Evolutionary conservation across 2,329 filamentous ascomycete genomes (phyloP), one percentile per base, ranked within the genome.

Genomic region (Cordyceps javanica): DNA sequence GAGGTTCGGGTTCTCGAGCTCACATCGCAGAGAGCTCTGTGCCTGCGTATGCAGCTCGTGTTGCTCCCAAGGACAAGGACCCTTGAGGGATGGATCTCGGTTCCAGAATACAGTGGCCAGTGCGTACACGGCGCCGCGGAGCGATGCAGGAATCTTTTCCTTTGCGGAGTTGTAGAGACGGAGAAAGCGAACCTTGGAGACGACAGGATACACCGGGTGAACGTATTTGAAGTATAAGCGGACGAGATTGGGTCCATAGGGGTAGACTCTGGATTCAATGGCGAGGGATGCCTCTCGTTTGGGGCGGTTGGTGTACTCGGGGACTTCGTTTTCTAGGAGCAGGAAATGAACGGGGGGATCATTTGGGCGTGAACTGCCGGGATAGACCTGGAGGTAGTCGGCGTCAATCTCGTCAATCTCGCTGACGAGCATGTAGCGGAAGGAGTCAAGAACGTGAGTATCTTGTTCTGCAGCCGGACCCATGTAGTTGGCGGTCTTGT

Each of bases 391-490:
- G 21, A 75, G 66, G 49, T 77, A 71, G 50, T 76, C 74, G 59
- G 73, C 75, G 58, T 76, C 75, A 8, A 78, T 68, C 26, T 74
- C 73, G 19, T 71, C 69, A n/a, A 73, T 72, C 49, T 72, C 70
- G 44, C 76, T 77, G 45, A 77, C 65, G 28, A 79, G 72, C 19
- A 75, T 70, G 36, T 76, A 78, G 19, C 76, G 68, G 55, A 79
- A 78, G 11, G 75, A 76, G 38, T 74, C 73, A 5, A 79, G 68
- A 9, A 79, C 69, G 60, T 76, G 71, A 1, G 75, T 71, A 55
- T 79, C 77, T 60, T 79, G 77, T 63, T 79, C 76, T 10, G 70
- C 73, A 2, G 74, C 69, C 14, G 73, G 67, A 0, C 76, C 77
- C 66, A 79, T 72, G 13, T 69, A 75, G 62, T 78, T 76, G 13